Evolutionary conservation across 371 early-diverging fungal genomes (phyloP), one percentile per base, ranked within the genome.

Genomic region (Sporodiniella umbellata): DNA sequence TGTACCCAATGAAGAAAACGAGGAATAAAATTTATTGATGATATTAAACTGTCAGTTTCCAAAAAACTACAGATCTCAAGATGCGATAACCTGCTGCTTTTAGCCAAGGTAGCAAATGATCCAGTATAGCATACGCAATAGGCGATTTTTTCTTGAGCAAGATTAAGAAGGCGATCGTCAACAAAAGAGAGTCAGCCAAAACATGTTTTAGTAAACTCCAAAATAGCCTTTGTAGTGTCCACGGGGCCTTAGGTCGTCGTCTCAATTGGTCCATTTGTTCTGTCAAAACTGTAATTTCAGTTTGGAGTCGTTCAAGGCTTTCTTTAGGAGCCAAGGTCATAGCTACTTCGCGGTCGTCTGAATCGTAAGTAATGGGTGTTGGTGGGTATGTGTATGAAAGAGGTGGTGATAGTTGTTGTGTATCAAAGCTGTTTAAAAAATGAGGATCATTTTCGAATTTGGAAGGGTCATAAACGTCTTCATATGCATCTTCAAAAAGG

Each of bases 261-360:
- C 68, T 45, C 10, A 76, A 22, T 21, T 60, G 46, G 33, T 76
- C 76, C n/a, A 79, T 56, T 44, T 73, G 70, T 40, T 79, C 76
- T 6, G 75, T 63, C 22, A 79, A 43, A 4, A 70, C 76, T 2
- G 75, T 60, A 1, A 79, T 69, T 35, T 79, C 72, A 0, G 80
- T 76, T 25, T 79, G 80, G 15, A 79, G 43, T 19, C 46, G 62
- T 45, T 79, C 80, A 5, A 79, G 33, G 21, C 63, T 49, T 45
- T 44, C 22, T 54, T 33, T 28, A 10, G 30, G 30, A 7, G 30
- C 30, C 30, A 28, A 28, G 30, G 30, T 28, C 30, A 28, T 28
- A 10, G 75, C 75, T 33, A 71, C 75, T 54, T 75, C 75, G 1
- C 66, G 62, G 28, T 75, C 75, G 15, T 66, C 30, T 28, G 30